Evolutionary conservation across 2,329 filamentous ascomycete species (phyloP).

Genomic region (Fusarium tuaranense): DNA sequence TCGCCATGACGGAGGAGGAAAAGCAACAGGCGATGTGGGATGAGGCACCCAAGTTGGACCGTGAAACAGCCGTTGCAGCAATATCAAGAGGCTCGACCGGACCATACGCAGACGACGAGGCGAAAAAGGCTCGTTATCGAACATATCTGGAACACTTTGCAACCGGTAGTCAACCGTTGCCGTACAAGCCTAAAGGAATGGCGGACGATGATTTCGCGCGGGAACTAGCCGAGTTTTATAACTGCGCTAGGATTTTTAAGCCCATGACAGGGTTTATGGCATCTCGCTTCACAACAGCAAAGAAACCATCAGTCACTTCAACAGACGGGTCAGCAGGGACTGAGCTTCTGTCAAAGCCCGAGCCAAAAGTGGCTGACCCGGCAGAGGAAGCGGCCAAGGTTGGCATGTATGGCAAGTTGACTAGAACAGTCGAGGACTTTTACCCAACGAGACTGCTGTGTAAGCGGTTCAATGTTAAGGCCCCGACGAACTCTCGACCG

Average conservation of each 20-base stretch:
- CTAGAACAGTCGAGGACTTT: constrained; percentile 77
- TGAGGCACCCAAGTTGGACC: constrained; percentile 73
- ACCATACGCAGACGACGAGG: constrained; percentile 86
- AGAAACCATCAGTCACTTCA: constrained; percentile 54
- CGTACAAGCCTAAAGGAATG: constrained; percentile 56
- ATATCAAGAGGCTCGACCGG: constrained; percentile 72
- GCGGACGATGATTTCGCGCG: constrained; percentile 80
- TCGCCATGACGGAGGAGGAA: constrained; percentile 72
- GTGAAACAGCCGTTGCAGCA: constrained; percentile 75
- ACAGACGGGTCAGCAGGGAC: constrained; percentile 19
- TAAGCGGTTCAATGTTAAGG: constrained; percentile 91
- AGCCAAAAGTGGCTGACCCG: constrained; percentile 67
- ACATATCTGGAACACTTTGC: constrained; percentile 83
- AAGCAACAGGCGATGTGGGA: constrained; percentile 68
- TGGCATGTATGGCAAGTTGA: constrained; percentile 94
- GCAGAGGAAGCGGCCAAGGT: constrained; percentile 88
- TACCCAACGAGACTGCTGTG: constrained; percentile 88
- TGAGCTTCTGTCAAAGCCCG: constrained; percentile 47
- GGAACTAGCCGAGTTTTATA: constrained; percentile 81
- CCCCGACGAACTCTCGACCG: constrained; percentile 75
- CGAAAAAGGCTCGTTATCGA: constrained; percentile 84
- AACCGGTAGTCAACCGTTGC: constrained; percentile 58
- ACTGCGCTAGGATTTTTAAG: constrained; percentile 80
- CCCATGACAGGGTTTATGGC: constrained; percentile 95
- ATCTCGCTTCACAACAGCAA: constrained; percentile 85